Conservation (phyloP, 352 stramenopile genomes). For the Globisporangium camurandrum region DNA sequence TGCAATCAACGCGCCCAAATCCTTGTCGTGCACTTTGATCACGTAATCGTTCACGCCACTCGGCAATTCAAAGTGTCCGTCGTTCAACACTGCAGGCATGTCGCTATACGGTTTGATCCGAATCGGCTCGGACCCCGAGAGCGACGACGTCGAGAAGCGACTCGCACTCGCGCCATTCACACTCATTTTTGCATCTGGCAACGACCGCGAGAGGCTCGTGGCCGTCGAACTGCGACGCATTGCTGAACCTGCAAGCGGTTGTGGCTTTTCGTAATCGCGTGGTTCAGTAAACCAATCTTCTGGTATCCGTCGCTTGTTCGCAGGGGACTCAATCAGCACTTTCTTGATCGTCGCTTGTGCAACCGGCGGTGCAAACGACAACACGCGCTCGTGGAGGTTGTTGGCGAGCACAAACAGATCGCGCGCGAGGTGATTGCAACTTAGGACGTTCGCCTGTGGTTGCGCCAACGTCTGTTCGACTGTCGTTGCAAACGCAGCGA, state of each 20-base stretch:
- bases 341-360: conserved; percentile 76
- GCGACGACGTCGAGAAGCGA: conserved; percentile 18
- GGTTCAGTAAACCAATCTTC: conserved; percentile 72
- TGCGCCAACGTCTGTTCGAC: conserved; percentile 21
- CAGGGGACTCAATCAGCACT: conserved; percentile 51
- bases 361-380: conserved; percentile 49
- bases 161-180: conserved; percentile 28
- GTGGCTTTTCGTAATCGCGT: conserved; percentile 20
- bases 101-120: conserved; percentile 46
- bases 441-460: conserved; percentile 41
- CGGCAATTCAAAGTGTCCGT: conserved; percentile 69
- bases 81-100: conserved; percentile 32
- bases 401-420: conserved; percentile 51
- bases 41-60: conserved; percentile 67
- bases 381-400: conserved; percentile 43
- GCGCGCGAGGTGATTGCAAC: conserved; percentile 60
- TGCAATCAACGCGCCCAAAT: conserved; percentile 73
- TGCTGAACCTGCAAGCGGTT: too few species aligned
- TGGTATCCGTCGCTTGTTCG: conserved; percentile 62
- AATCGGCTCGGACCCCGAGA: conserved; percentile 29
- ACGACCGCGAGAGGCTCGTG: conserved; percentile 37
- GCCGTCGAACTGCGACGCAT: too few species aligned
- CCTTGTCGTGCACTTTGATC: conserved; percentile 75
- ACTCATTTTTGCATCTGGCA: conserved; percentile 29
- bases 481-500: conserved; percentile 28